These are phyloP conservation scores for Trichosporon ovoides DNA, from an alignment of 1,284 basidiomycete species.

Conservation along the genomic window DNA sequence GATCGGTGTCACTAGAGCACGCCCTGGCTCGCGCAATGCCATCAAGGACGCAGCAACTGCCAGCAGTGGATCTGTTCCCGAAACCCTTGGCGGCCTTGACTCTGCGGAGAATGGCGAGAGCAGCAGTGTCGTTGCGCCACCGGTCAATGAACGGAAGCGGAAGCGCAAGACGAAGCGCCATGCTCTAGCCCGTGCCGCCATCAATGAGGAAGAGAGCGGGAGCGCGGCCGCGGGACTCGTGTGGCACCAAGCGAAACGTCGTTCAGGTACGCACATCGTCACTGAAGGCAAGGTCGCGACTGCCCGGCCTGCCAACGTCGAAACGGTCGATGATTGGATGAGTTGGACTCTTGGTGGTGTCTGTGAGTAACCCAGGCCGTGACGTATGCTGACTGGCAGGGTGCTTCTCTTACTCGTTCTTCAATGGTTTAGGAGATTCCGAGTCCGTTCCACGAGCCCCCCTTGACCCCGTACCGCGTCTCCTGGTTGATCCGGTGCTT, in stretches of 20 bases:
- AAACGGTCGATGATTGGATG: slow-evolving; percentile 76
- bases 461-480: slow-evolving; percentile 78
- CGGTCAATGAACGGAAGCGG: neutral
- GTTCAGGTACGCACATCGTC: slow-evolving; percentile 10
- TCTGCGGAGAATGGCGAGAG: neutral
- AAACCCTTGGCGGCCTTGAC: slow-evolving; percentile 11
- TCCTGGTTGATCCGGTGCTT: slow-evolving; percentile 73
- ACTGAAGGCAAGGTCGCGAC: slow-evolving; percentile 11
- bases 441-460: slow-evolving; percentile 16
- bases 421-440: slow-evolving; percentile 17
- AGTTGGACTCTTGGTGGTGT: slow-evolving; percentile 96
- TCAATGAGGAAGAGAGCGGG: slow-evolving; percentile 37
- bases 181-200: slow-evolving; percentile 34
- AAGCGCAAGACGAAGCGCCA: slow-evolving; percentile 36
- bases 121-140: neutral
- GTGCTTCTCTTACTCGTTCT: slow-evolving; percentile 36
- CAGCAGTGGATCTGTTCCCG: slow-evolving; percentile 6
- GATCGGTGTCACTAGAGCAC: slow-evolving; percentile 12
- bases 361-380: slow-evolving; percentile 57
- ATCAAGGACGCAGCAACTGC: neutral
- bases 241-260: slow-evolving; percentile 28
- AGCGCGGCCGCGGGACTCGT: slow-evolving; percentile 23
- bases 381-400: slow-evolving; percentile 16
- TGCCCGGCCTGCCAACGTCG: slow-evolving; percentile 14
- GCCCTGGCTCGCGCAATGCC: neutral